A percentile compares a stretch with the other conserved stretches of the same genome.
Conservation (phyloP, 495 filamentous ascomycete species). For the Jackrogersella multiformis region DNA sequence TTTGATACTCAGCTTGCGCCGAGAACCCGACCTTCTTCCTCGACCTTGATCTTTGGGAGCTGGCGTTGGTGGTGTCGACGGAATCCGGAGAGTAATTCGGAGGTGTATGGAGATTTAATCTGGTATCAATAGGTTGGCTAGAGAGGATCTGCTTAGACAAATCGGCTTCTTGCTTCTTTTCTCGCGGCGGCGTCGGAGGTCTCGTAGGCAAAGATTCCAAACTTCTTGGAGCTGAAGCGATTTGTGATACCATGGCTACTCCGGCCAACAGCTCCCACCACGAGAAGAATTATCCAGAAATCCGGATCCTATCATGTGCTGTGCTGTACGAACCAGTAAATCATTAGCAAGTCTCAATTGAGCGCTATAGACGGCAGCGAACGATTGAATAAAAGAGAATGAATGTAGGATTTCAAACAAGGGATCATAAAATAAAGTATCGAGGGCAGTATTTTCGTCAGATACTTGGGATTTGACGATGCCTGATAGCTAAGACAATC, state of each 20-base stretch:
- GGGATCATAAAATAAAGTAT: background rate
- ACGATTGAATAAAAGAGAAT: background rate
- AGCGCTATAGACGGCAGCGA: constrained; percentile 3
- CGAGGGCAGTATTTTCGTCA: background rate
- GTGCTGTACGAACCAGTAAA: constrained; percentile 10
- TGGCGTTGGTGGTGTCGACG: constrained; percentile 70
- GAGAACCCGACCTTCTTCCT: constrained; percentile 81
- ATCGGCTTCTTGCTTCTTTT: constrained; percentile 53
- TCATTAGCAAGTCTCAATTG: constrained; percentile 4
- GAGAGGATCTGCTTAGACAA: constrained; percentile 36
- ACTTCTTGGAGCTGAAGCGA: constrained; percentile 49
- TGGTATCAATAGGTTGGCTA: constrained; percentile 45
- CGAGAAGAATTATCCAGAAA: constrained; percentile 7
- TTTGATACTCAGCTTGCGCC: constrained; percentile 75
- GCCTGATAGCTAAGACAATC: constrained; percentile 11
- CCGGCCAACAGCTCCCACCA: constrained; percentile 41
- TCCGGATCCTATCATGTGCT: constrained; percentile 39
- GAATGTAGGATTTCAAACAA: constrained; percentile 6
- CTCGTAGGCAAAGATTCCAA: constrained; percentile 57
- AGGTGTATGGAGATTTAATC: constrained; percentile 57
- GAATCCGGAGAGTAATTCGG: constrained; percentile 56
- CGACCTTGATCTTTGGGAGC: constrained; percentile 55
- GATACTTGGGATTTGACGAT: constrained; percentile 10
- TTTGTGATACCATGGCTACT: constrained; percentile 60
- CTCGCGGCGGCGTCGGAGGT: constrained; percentile 66